A percentile compares a stretch with the other conserved stretches of the same genome.
Conservation (phyloP, 495 filamentous ascomycete genomes). For the Talaromyces adpressus region DNA sequence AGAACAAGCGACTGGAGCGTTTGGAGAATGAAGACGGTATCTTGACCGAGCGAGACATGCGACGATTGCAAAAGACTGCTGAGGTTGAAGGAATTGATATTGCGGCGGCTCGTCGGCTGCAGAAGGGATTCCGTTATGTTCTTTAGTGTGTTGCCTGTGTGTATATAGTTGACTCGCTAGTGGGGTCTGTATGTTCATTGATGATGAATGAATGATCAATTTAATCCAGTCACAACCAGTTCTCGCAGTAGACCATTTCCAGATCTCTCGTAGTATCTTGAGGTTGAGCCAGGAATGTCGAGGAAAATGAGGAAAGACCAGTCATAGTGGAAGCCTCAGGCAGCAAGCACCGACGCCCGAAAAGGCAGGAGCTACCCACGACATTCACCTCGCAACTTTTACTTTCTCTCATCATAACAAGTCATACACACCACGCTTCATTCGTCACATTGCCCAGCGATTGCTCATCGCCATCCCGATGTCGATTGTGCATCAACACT, state of each 20-base stretch:
- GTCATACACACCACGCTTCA: neutral
- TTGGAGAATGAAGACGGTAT: slow-evolving; percentile 36
- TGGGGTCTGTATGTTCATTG: neutral
- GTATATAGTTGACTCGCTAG: no score
- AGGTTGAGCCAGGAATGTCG: neutral
- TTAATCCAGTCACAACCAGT: no score
- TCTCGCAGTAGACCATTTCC: no score
- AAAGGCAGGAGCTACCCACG: neutral
- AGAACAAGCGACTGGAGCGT: slow-evolving; percentile 40
- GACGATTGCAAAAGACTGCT: slow-evolving; percentile 36
- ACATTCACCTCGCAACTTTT: neutral
- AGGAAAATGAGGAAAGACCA: neutral
- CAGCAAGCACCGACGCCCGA: neutral
- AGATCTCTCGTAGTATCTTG: neutral
- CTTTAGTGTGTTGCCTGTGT: neutral
- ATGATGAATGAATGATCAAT: neutral
- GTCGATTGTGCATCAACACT: neutral
- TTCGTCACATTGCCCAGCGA: neutral
- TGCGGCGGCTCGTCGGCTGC: slow-evolving; percentile 33
- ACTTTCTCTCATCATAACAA: neutral
- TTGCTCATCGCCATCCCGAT: neutral
- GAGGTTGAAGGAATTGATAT: slow-evolving; percentile 42
- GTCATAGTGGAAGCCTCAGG: neutral
- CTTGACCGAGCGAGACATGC: slow-evolving; percentile 34
- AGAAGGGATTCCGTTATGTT: slow-evolving; percentile 43